Evolutionary conservation across 106 monocot species (phyloP).

Genomic region (Apostasia shenzhenica): DNA sequence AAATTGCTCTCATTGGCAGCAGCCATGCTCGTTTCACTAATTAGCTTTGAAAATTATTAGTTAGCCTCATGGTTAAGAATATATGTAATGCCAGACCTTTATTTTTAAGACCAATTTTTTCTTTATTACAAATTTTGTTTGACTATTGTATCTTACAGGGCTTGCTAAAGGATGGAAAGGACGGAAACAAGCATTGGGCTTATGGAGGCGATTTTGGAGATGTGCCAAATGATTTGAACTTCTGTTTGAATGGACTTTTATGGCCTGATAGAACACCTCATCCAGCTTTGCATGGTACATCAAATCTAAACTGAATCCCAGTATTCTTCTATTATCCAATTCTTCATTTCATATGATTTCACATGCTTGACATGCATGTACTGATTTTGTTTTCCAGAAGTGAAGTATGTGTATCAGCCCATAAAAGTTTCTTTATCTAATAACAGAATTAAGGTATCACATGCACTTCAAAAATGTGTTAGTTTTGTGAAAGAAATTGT

Average conservation of each 20-base stretch:
- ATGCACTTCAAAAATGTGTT: not conserved
- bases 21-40: too few relatives aligned
- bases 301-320: not conserved
- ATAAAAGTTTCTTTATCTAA: constrained; percentile 48
- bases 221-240: constrained; percentile 87
- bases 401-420: constrained; percentile 92
- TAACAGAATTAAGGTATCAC: constrained; percentile 50
- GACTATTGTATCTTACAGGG: constrained; percentile 33
- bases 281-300: constrained; percentile 82
- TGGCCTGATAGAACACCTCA: constrained; percentile 98
- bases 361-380: not conserved
- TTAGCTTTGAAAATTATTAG: too few relatives aligned
- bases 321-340: not conserved
- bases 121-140: too few relatives aligned
- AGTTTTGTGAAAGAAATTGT: constrained; percentile 1
- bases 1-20: too few relatives aligned
- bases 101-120: too few relatives aligned
- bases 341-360: not conserved
- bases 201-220: constrained; percentile 99
- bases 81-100: too few relatives aligned
- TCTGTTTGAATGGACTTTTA: constrained; percentile 86
- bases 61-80: not conserved
- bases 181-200: constrained; percentile 88
- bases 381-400: constrained; percentile 51
- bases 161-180: constrained; percentile 61